Evolutionary conservation across 345 rosid genomes (phyloP), one percentile per base, ranked within the genome.

Genomic region (Salix dunnii): DNA sequence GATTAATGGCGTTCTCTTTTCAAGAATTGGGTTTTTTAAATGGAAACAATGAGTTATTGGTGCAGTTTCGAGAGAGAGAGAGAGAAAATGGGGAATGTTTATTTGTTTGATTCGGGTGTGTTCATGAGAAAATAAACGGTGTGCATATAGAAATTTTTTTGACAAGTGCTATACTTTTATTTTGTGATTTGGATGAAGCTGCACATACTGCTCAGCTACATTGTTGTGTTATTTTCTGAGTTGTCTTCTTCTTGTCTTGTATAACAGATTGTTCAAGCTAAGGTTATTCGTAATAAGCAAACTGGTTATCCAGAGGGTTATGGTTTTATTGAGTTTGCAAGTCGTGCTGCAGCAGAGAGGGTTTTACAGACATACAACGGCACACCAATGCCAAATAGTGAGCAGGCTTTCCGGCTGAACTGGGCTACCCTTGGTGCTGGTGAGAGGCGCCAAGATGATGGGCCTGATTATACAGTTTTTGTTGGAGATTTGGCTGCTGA

Each of bases 401-500:
- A 95, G 72, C 99, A 91, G 84, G 83, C 68, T 82, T 93, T 93
- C 67, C 87, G 98, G 81, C 77, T 95, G 73, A 95, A 93, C 84
- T 95, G 98, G 99, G 99, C 99, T 28, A 84, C 91, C 18, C 90
- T 88, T 66, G 94, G 94, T 42, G 88, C 91, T 73, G 98, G 99
- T 35, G 99, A 95, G 84, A 91, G 89, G 81, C 92, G 96, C 21
- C 94, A 87, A 74, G 92, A 91, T 72, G 99, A 91, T 40, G 93
- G 96, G 28, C 87, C 94, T 48, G 99, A 95, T 36, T 85, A 82
- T 74, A 95, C 99, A 2, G 81, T 95, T 77, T 93, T 93, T 75
- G 97, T 95, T 27, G 99, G 99, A 67, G 99, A 95, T 77, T 81
- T 95, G 82, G 97, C 98, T 16, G 89, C 97, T 60, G 99, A 96